These are phyloP conservation scores for Aspergillus sclerotiicarbonarius DNA, from an alignment of 495 filamentous ascomycete species.

Conservation along the genomic window DNA sequence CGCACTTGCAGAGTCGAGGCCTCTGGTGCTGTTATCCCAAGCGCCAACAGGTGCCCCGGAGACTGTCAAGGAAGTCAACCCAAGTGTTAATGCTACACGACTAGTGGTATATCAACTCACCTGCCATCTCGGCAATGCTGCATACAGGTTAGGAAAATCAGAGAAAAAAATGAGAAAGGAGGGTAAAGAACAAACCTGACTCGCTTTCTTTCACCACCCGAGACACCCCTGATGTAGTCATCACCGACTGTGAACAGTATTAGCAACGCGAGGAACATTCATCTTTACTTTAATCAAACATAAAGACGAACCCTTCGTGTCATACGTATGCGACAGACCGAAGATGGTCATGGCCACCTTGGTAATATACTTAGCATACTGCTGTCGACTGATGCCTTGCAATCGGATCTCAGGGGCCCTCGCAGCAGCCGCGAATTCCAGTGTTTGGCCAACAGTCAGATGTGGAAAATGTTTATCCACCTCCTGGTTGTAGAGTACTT, in stretches of 20 bases:
- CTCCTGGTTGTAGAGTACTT: conserved; percentile 62
- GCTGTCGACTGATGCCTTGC: conserved; percentile 38
- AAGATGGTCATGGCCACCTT: conserved; percentile 62
- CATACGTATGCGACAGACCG: conserved; percentile 58
- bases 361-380: conserved; percentile 47
- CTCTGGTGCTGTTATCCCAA: conserved; percentile 86
- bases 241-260: conserved; percentile 40
- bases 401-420: conserved; percentile 47
- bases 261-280: conserved; percentile 30
- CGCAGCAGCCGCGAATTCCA: conserved; percentile 60
- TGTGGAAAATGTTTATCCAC: conserved; percentile 66
- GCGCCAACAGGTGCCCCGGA: conserved; percentile 70
- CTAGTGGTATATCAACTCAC: conserved; percentile 22
- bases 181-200: conserved; percentile 30
- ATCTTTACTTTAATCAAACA: conserved; percentile 10
- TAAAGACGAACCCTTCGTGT: conserved; percentile 40
- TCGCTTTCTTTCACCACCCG: conserved; percentile 79
- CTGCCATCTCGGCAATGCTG: conserved; percentile 60
- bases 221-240: conserved; percentile 62
- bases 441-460: conserved; percentile 64
- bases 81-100: conserved; percentile 18
- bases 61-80: conserved; percentile 42
- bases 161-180: background rate
- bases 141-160: conserved; percentile 5
- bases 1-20: conserved; percentile 80